Percentiles rank a stretch among this genome's conserved stretches.
phyloP scores from a whole-genome alignment of 768 basidiomycete species.

The Amanita molliuscula region DNA sequence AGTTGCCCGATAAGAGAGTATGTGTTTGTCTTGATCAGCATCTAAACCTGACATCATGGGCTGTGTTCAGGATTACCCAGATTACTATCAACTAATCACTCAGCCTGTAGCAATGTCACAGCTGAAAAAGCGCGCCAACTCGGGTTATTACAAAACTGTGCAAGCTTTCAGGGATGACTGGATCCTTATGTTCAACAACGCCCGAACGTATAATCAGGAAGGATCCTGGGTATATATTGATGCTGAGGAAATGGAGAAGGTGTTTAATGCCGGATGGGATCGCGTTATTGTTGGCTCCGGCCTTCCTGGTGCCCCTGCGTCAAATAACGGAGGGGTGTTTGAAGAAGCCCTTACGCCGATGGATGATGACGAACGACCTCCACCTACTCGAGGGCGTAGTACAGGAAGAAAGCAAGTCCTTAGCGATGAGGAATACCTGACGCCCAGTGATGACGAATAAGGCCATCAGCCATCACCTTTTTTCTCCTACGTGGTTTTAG shows the following conservation, averaged over 20 bases:
- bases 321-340: constrained; percentile 14
- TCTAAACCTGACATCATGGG: not conserved
- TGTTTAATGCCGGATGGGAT: constrained; percentile 65
- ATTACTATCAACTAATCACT: constrained; percentile 85
- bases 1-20: constrained; percentile 73
- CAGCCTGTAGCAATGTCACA: constrained; percentile 83
- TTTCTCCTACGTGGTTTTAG: not conserved
- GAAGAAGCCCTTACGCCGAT: constrained; percentile 63
- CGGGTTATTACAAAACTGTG: constrained; percentile 65
- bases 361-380: constrained; percentile 70
- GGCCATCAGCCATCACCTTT: not conserved
- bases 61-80: constrained; percentile 64
- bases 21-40: constrained; percentile 10
- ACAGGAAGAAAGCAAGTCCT: constrained; percentile 61
- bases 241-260: constrained; percentile 90
- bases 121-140: constrained; percentile 67
- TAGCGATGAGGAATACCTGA: constrained; percentile 65
- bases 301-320: constrained; percentile 56
- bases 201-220: constrained; percentile 88
- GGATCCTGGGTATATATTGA: constrained; percentile 93
- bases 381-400: constrained; percentile 43
- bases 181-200: constrained; percentile 90
- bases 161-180: constrained; percentile 68
- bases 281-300: constrained; percentile 56
- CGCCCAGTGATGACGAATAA: constrained; percentile 67